phyloP scores from a whole-genome alignment of 2,329 filamentous ascomycete species.

The Ascochyta lentis region DNA sequence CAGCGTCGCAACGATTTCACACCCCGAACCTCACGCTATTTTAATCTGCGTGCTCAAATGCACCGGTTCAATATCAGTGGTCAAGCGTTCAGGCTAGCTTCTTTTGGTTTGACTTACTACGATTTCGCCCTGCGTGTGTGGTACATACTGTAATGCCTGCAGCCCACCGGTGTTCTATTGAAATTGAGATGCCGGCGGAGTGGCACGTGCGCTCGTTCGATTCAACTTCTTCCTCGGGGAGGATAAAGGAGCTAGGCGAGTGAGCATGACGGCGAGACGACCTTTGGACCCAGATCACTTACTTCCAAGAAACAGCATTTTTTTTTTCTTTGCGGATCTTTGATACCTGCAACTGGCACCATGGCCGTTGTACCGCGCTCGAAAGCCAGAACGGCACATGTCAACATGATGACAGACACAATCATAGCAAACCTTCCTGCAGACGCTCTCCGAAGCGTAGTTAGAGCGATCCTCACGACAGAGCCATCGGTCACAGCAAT shows the following conservation, averaged over 20 bases:
- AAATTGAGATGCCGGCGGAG: not conserved
- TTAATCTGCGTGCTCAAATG: too few relatives aligned
- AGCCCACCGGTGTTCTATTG: not conserved
- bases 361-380: not conserved
- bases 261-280: not conserved
- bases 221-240: not conserved
- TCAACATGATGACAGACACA: slow-evolving; percentile 58
- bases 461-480: slow-evolving; percentile 42
- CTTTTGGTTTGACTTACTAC: too few relatives aligned
- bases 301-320: too few relatives aligned
- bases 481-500: slow-evolving; percentile 39
- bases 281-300: not conserved
- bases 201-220: not conserved
- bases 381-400: slow-evolving; percentile 47
- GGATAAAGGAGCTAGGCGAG: not conserved
- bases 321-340: too few relatives aligned
- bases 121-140: too few relatives aligned
- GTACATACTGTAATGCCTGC: too few relatives aligned
- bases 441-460: slow-evolving; percentile 50
- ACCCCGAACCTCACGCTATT: too few relatives aligned
- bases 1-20: too few relatives aligned
- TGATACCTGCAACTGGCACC: not conserved
- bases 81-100: too few relatives aligned
- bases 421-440: slow-evolving; percentile 53
- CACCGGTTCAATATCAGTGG: too few relatives aligned